phyloP scores from a whole-genome alignment of 257 asterid species.

The Penstemon newberryi region DNA sequence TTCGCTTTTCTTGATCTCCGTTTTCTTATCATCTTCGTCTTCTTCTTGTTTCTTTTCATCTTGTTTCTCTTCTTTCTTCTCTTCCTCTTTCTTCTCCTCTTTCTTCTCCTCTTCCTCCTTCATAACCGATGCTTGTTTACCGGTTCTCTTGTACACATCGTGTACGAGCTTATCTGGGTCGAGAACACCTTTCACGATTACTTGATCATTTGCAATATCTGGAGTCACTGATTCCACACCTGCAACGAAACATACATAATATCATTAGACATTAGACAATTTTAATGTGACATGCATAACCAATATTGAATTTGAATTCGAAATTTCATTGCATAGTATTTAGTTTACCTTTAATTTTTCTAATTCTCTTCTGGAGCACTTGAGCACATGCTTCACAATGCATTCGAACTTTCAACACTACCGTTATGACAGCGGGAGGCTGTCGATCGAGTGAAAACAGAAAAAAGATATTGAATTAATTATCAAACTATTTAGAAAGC shows the following conservation, averaged over 20 bases:
- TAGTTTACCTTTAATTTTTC: slow-evolving; percentile 60
- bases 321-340: not conserved
- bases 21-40: slow-evolving; percentile 42
- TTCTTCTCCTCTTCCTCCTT: slow-evolving; percentile 60
- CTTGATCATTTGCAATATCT: slow-evolving; percentile 57
- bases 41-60: slow-evolving; percentile 29
- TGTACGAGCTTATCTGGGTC: slow-evolving; percentile 76
- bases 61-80: slow-evolving; percentile 38
- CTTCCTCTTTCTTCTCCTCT: slow-evolving; percentile 45
- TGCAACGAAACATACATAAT: slow-evolving; percentile 24
- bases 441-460: slow-evolving; percentile 18
- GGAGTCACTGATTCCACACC: slow-evolving; percentile 83
- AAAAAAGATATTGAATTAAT: not conserved
- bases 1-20: slow-evolving; percentile 59
- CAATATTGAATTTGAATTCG: not conserved
- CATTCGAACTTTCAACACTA: slow-evolving; percentile 71
- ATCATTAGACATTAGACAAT: not conserved
- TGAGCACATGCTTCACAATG: slow-evolving; percentile 97
- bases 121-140: slow-evolving; percentile 69
- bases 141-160: slow-evolving; percentile 74
- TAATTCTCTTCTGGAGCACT: slow-evolving; percentile 61
- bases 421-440: slow-evolving; percentile 70
- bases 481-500: not conserved
- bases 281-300: no score
- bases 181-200: slow-evolving; percentile 62